These are phyloP conservation scores for Suillus weaverae DNA, from an alignment of 768 basidiomycete species.

Conservation along the genomic window DNA sequence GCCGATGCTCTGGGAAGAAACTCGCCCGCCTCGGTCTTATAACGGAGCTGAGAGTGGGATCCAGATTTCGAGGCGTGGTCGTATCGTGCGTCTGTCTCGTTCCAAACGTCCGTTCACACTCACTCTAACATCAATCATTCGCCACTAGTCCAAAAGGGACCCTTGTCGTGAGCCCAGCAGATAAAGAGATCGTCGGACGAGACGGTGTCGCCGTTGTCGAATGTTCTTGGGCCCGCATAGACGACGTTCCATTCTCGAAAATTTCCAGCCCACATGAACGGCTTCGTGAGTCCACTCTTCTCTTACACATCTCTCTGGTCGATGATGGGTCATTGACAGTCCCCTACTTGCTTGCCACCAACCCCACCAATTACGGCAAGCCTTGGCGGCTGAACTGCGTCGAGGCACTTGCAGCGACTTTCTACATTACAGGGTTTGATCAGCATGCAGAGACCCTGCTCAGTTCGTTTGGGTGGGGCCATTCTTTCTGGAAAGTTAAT, in stretches of 20 bases:
- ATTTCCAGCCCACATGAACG: slow-evolving; percentile 93
- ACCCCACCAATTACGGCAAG: slow-evolving; percentile 97
- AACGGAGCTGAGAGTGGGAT: slow-evolving; percentile 78
- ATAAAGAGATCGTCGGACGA: slow-evolving; percentile 72
- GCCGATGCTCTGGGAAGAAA: slow-evolving; percentile 85
- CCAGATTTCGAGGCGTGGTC: slow-evolving; percentile 88
- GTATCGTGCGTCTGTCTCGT: slow-evolving; percentile 69
- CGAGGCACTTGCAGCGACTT: slow-evolving; percentile 91
- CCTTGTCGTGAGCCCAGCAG: slow-evolving; percentile 75
- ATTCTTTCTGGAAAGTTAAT: slow-evolving; percentile 85
- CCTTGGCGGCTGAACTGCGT: slow-evolving; percentile 96
- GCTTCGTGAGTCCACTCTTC: slow-evolving; percentile 55
- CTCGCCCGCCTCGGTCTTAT: slow-evolving; percentile 84
- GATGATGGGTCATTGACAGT: slow-evolving; percentile 47
- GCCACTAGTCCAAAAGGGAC: slow-evolving; percentile 75
- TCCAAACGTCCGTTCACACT: not conserved
- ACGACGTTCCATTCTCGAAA: slow-evolving; percentile 93
- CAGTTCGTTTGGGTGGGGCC: slow-evolving; percentile 88
- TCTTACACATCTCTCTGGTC: not conserved
- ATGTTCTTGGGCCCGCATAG: slow-evolving; percentile 95
- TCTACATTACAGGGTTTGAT: slow-evolving; percentile 90
- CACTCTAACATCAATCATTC: not conserved
- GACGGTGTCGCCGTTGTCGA: slow-evolving; percentile 95
- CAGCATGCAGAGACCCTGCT: slow-evolving; percentile 77
- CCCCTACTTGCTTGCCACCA: slow-evolving; percentile 92